Conservation (phyloP, 2,329 filamentous ascomycete species). For the Aspergillus phoenicis region DNA sequence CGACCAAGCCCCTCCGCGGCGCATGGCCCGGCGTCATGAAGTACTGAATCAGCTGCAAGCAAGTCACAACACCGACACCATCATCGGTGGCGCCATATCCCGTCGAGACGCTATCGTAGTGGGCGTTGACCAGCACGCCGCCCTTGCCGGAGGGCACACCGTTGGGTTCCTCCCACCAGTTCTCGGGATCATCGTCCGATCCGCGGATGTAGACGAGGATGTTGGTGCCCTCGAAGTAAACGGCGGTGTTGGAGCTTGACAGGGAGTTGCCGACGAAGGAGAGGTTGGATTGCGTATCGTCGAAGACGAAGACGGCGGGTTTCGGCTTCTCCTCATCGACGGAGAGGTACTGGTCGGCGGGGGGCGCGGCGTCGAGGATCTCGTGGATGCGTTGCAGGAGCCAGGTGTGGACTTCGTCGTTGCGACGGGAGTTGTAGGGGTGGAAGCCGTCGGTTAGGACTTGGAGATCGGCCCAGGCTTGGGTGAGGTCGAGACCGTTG, state of each 20-base stretch:
- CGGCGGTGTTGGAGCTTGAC: constrained; percentile 45
- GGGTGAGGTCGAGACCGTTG: constrained; percentile 73
- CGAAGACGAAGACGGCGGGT: constrained; percentile 64
- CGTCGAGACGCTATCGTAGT: constrained; percentile 91
- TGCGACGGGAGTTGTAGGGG: constrained; percentile 83
- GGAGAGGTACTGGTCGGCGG: constrained; percentile 21
- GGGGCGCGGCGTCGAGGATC: constrained; percentile 67
- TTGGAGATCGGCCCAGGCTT: constrained; percentile 85
- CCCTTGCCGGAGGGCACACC: constrained; percentile 58
- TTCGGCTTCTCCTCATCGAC: constrained; percentile 30
- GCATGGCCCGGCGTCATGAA: constrained; percentile 73
- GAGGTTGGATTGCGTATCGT: constrained; percentile 77
- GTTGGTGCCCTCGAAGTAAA: constrained; percentile 92
- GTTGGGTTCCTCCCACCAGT: constrained; percentile 68
- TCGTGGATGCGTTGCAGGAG: constrained; percentile 69
- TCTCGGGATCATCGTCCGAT: constrained; percentile 68
- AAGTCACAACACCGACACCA: constrained; percentile 83
- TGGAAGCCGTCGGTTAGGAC: constrained; percentile 74
- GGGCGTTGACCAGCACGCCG: constrained; percentile 89
- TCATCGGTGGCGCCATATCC: constrained; percentile 94
- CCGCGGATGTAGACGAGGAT: constrained; percentile 90
- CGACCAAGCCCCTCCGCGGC: constrained; percentile 77
- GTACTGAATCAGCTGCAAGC: constrained; percentile 83
- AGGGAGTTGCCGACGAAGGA: constrained; percentile 62
- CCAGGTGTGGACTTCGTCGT: constrained; percentile 78